These are phyloP conservation scores for Elsinoe batatas DNA, from an alignment of 2,329 filamentous ascomycete species.

Conservation along the genomic window DNA sequence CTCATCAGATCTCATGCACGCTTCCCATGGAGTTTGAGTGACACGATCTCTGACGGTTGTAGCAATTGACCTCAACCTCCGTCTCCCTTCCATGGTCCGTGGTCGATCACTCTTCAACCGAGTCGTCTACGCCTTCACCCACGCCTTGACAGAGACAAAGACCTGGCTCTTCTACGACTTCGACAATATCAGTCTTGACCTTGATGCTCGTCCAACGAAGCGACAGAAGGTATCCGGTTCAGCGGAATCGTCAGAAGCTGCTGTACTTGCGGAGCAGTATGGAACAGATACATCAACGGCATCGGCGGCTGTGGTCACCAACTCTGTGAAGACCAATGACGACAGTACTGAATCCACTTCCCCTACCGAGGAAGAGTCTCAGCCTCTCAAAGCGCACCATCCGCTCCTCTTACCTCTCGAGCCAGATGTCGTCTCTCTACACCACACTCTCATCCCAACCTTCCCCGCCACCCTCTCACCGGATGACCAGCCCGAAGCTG, in stretches of 20 bases:
- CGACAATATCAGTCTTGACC: conserved; percentile 12
- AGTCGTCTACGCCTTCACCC: conserved; percentile 66
- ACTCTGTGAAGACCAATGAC: too few species aligned
- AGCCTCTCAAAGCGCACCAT: not conserved
- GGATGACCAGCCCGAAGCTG: conserved; percentile 52
- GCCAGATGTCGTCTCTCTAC: not conserved
- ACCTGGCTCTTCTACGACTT: conserved; percentile 73
- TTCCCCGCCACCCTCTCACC: conserved; percentile 27
- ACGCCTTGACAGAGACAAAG: conserved; percentile 57
- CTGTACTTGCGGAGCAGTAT: too few species aligned
- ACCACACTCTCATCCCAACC: not conserved
- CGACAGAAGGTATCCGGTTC: conserved; percentile 25
- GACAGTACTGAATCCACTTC: not conserved
- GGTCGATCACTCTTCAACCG: conserved; percentile 78
- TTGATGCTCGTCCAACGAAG: not conserved
- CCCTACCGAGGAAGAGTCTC: not conserved
- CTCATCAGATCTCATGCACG: not conserved
- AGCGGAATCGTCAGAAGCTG: not conserved
- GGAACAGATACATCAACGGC: too few species aligned
- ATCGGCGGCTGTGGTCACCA: too few species aligned
- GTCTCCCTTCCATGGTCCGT: conserved; percentile 63
- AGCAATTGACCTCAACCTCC: conserved; percentile 72
- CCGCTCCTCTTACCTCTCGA: not conserved
- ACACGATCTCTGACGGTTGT: not conserved
- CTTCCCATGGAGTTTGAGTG: not conserved